These are phyloP conservation scores for Calonectria fujianensis DNA, from an alignment of 2,329 filamentous ascomycete genomes.

Conservation along the genomic window DNA sequence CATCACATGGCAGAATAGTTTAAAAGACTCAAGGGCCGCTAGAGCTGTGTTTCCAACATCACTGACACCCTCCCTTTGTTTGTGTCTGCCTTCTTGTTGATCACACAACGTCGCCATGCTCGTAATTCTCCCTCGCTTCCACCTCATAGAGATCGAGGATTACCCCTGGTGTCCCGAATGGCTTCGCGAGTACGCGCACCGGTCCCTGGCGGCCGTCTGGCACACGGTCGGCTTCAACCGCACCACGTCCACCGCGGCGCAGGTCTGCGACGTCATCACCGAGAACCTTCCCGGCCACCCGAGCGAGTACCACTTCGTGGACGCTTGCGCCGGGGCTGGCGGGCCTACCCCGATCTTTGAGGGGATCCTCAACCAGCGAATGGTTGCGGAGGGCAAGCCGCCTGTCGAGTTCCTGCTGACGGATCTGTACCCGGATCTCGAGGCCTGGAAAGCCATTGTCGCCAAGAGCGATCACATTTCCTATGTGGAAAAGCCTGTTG, in stretches of 20 bases:
- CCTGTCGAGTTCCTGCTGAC: slow-evolving; percentile 48
- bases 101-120: slow-evolving; percentile 40
- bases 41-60: slow-evolving; percentile 8
- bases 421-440: slow-evolving; percentile 49
- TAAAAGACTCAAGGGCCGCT: background rate
- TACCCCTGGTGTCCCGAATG: slow-evolving; percentile 50
- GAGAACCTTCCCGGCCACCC: slow-evolving; percentile 45
- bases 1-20: background rate
- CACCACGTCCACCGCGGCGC: slow-evolving; percentile 44
- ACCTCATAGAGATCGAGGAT: slow-evolving; percentile 51
- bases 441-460: slow-evolving; percentile 48
- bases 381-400: slow-evolving; percentile 43
- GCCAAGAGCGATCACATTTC: slow-evolving; percentile 48
- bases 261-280: slow-evolving; percentile 49
- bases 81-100: background rate
- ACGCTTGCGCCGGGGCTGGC: slow-evolving; percentile 48
- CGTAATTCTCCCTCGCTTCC: slow-evolving; percentile 48
- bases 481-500: slow-evolving; percentile 46
- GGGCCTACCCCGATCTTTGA: slow-evolving; percentile 51
- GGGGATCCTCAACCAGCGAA: slow-evolving; percentile 45
- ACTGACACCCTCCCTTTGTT: background rate
- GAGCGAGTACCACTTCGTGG: slow-evolving; percentile 49
- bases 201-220: slow-evolving; percentile 48
- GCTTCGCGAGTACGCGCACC: slow-evolving; percentile 51
- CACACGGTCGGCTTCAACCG: slow-evolving; percentile 49